A percentile compares a stretch with the other conserved stretches of the same genome.
Conservation (phyloP, 331 rosid genomes). For the Phaseolus coccineus region DNA sequence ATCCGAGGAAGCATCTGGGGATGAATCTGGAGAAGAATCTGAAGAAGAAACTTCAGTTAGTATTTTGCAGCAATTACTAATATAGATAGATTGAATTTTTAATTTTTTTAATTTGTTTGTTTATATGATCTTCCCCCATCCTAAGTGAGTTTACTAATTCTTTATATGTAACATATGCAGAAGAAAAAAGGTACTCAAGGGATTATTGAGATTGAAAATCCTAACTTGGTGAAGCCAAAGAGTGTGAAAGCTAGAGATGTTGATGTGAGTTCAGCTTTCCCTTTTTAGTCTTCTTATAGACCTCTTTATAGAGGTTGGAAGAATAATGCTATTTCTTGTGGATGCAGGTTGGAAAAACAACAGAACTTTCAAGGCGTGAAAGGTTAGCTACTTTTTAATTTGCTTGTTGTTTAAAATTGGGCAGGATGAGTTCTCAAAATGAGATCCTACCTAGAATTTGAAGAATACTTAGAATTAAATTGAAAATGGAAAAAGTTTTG, state of each 20-base stretch:
- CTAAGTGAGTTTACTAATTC: conserved; percentile 7
- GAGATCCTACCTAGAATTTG: not conserved
- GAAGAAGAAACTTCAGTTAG: conserved; percentile 61
- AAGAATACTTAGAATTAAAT: not conserved
- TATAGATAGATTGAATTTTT: conserved; percentile 10
- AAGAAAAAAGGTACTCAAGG: conserved; percentile 66
- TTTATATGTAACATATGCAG: conserved; percentile 41
- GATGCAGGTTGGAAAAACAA: conserved; percentile 58
- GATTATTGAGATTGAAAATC: conserved; percentile 64
- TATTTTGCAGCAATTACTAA: conserved; percentile 20
- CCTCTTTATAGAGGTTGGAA: conserved; percentile 19
- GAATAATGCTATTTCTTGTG: conserved; percentile 28
- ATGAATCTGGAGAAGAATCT: conserved; percentile 55
- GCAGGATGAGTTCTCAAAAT: not conserved
- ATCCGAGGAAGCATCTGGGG: conserved; percentile 49
- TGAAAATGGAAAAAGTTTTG: not conserved
- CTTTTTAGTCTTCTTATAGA: not conserved
- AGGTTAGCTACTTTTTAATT: conserved; percentile 50
- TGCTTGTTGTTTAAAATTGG: conserved; percentile 5
- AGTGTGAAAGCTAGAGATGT: conserved; percentile 58
- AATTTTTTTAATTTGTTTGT: not conserved
- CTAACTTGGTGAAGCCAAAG: conserved; percentile 66
- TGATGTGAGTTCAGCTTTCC: conserved; percentile 55
- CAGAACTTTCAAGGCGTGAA: conserved; percentile 72
- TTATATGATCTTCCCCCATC: conserved; percentile 9